Evolutionary conservation across 1,284 basidiomycete species (phyloP).

Genomic region (Ustanciosporium gigantosporum): DNA sequence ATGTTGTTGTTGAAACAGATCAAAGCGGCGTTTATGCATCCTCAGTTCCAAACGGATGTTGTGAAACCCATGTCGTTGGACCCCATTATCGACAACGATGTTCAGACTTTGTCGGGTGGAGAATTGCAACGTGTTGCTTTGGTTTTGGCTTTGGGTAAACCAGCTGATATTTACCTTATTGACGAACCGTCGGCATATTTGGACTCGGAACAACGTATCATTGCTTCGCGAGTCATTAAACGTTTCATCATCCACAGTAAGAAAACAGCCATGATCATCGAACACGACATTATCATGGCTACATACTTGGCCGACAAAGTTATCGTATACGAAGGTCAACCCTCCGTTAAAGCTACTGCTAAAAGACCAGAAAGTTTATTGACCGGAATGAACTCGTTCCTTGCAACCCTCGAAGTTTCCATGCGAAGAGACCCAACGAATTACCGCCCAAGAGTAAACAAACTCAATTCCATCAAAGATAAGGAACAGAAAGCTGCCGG

Average conservation of each 20-base stretch:
- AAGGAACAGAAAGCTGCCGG: slow-evolving; percentile 60
- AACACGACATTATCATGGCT: slow-evolving; percentile 61
- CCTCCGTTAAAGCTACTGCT: slow-evolving; percentile 56
- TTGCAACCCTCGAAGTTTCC: slow-evolving; percentile 56
- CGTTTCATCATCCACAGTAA: slow-evolving; percentile 61
- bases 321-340: slow-evolving; percentile 59
- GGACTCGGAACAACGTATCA: slow-evolving; percentile 61
- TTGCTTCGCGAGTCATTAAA: slow-evolving; percentile 59
- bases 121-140: slow-evolving; percentile 60
- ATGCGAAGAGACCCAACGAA: slow-evolving; percentile 60
- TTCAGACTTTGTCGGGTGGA: slow-evolving; percentile 60
- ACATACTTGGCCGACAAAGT: slow-evolving; percentile 59
- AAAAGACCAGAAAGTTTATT: slow-evolving; percentile 55
- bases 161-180: slow-evolving; percentile 60
- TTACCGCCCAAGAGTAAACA: slow-evolving; percentile 59
- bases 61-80: slow-evolving; percentile 61
- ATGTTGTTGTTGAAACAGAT: slow-evolving; percentile 61
- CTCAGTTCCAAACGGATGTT: slow-evolving; percentile 62
- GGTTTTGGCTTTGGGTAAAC: slow-evolving; percentile 59
- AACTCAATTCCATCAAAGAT: slow-evolving; percentile 60
- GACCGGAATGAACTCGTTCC: slow-evolving; percentile 61
- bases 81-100: slow-evolving; percentile 60
- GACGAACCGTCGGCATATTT: slow-evolving; percentile 61
- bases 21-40: slow-evolving; percentile 60
- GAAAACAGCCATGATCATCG: slow-evolving; percentile 61